Base-by-base conservation (phyloP, 768 basidiomycete species). In the Serendipita indica region DNA sequence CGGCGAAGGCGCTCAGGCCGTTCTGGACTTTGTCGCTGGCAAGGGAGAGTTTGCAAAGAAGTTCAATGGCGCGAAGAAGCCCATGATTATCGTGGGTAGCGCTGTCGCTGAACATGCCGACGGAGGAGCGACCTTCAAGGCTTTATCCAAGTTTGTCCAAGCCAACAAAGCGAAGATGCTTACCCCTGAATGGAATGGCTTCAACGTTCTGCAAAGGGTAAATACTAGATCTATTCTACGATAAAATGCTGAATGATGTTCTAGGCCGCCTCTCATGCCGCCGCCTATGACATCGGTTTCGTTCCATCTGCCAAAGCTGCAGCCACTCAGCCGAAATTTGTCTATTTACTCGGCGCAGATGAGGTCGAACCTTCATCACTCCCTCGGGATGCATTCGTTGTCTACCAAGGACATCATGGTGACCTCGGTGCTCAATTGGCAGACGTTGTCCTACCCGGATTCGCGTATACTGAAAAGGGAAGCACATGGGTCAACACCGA, bases 351-450 rank as follows among this genome's bases (percentile, higher is more conserved):
- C 60, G 93, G 93, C 69, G 92, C 96, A 4, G 96, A 99, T 66
- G 93, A 97, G 66, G 71, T 98, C 58, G 82, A 92, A 68, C 86
- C 90, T 37, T 79, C 81, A 54, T 80, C 85, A 2, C 93, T 99
- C 60, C 93, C 96, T 30, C 74, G 79, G 59, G 80, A 90, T 65
- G 91, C 94, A 2, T 98, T 98, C 66, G 93, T 98, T 45, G 94
- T 99, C 13, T 99, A 99, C 70, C 96, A 98, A 67, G 96, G 96
- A 33, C 93, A 97, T 70, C 96, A 99, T 67, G 96, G 96, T 65
- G 96, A 99, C 69, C 75, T 89, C 58, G 94, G 96, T 33, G 96
- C 96, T 2, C 89, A 91, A 65, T 82, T 92, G 22, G 96, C 96
- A n/a, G 96, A 99, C 67, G 91, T 98, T 60, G 89, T 88, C 69